Evolutionary conservation across 257 asterid species (phyloP), one percentile per base, ranked within the genome.

Genomic region (Cynanchum wilfordii): DNA sequence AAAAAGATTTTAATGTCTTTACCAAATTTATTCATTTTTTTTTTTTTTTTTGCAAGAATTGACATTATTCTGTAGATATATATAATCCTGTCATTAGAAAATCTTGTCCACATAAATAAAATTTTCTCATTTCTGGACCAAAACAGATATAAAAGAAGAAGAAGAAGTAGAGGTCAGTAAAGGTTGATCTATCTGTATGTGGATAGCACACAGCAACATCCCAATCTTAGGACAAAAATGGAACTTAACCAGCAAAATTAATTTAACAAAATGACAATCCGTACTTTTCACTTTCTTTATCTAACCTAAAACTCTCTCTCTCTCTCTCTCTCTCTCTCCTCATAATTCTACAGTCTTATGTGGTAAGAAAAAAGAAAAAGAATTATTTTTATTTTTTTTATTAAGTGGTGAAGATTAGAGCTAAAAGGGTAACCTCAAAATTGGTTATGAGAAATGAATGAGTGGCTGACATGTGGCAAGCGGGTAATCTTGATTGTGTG

Each of bases 401-500:
- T 5, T 27, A 60, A 66, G 86, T 82, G 86, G 84, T 70, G 79
- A 70, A 67, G 79, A 77, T 54, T 47, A 22, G 33, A 77, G 78
- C 75, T 24, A 38, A 68, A 73, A 74, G 69, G 15, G 63, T 56
- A 76, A 70, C 86, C 82, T 60, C 78, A 79, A 70, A 63, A 62
- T 42, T 42, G 10, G 20, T 33, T 13, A 54, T 20, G 70, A 57
- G 58, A 68, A 7, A 6, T 30, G 25, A 62, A 20, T 36, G 17
- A 15, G 11, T 20, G 69, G 69, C 10, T 58, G 89, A 89, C 91
- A 88, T 66, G 92, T 90, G 95, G 82, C 89, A 60, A 3, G 52
- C 64, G 75, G 62, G 78, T 80, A 80, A 89, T 89, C 96, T 78
- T 85, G 79, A 82, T 71, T 84, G 91, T 89, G 96, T 89, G 96